These are phyloP conservation scores for Dittrichia graveolens DNA, from an alignment of 129 eudicot species.

Conservation along the genomic window DNA sequence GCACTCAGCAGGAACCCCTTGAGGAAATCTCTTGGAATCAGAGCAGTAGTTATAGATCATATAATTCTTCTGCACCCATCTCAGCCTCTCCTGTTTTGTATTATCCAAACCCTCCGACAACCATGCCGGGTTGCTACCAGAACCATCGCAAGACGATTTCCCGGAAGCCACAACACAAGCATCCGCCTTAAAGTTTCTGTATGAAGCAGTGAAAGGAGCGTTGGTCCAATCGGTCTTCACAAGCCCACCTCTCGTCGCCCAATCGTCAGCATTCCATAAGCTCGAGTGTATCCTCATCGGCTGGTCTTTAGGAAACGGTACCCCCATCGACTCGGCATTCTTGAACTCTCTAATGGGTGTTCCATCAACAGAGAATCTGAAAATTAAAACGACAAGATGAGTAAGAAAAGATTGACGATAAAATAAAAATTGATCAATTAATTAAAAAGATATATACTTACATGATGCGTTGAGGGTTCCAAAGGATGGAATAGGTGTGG, in stretches of 20 bases:
- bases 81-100: conserved; percentile 47
- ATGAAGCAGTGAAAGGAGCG: conserved; percentile 60
- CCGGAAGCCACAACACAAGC: conserved; percentile 50
- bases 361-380: conserved; percentile 66
- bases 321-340: conserved; percentile 51
- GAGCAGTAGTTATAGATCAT: conserved; percentile 67
- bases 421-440: background rate
- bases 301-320: conserved; percentile 56
- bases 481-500: conserved; percentile 64
- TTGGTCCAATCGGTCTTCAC: conserved; percentile 56
- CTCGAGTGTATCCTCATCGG: conserved; percentile 68
- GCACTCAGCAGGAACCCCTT: conserved; percentile 57
- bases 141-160: conserved; percentile 37
- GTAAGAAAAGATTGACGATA: background rate
- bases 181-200: conserved; percentile 50
- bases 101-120: conserved; percentile 49
- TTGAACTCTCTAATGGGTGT: conserved; percentile 65
- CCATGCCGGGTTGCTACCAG: conserved; percentile 40
- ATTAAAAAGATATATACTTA: conserved; percentile 25
- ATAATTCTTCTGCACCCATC: conserved; percentile 60
- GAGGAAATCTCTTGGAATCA: conserved; percentile 54
- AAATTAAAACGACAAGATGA: background rate
- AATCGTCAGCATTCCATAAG: conserved; percentile 63
- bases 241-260: conserved; percentile 72
- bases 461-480: conserved; percentile 67